Base-by-base conservation (phyloP, 2,329 filamentous ascomycete genomes). In the Phoma herbarum region DNA sequence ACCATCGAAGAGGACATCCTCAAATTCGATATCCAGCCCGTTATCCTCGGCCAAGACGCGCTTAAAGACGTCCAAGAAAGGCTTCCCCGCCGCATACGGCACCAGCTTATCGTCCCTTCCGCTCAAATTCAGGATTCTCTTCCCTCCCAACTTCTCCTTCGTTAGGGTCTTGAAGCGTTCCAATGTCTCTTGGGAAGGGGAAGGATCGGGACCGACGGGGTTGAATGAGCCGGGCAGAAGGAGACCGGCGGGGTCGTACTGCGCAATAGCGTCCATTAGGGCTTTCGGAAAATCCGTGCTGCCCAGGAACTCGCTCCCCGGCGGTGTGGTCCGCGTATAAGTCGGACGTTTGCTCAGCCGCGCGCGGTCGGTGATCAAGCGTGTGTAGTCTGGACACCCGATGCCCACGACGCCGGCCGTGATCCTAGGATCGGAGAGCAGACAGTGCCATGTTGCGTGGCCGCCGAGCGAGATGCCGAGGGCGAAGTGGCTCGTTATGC, bases 381-480 rank as follows among this genome's bases (percentile, higher is more conserved):
- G 83, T 63, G 88, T 86, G 69, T 91, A 97, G 77, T 99, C 94
- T 0, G 93, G 92, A 76, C 93, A 97, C 1, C 94, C 95, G 52
- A 98, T 91, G 23, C 97, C 84, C 2, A 91, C 83, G 8, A 96
- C 87, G 1, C 86, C 93, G 0, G 90, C 88, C n/a, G 84, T 88
- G 54, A 98, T 85, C 63, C 93, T 85, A 18, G 88, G 86, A 60
- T 98, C 93, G 35, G 87, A 85, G 44, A 97, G 85, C 58, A 97
- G 78, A 26, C 88, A 84, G 72, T 96, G 90, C 93, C 94, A 98
- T 1, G 90, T 88, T 12, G 90, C 87, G 75, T 98, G 95, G 0
- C 92, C 95, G 6, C 95, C 95, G 0, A 98, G 80, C 23, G 90
- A 94, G 57, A 96, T 86, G 0, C 95, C 95, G 37, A 96, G 82